These are phyloP conservation scores for Teunomyces stri DNA, from an alignment of 805 yeast species.

Conservation along the genomic window DNA sequence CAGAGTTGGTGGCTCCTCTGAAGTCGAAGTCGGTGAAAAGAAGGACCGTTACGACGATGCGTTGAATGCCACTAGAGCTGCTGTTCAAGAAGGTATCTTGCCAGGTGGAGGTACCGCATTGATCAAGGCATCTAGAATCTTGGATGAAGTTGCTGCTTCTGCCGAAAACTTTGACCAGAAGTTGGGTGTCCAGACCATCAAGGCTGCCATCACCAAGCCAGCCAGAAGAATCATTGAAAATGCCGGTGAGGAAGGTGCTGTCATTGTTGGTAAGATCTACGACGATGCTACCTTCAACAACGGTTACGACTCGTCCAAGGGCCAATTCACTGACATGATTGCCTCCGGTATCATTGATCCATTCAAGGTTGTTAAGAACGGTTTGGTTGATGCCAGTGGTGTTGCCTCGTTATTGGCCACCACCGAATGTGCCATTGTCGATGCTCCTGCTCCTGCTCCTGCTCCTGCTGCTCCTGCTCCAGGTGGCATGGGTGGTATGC, in stretches of 20 bases:
- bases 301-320: constrained; percentile 91
- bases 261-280: constrained; percentile 84
- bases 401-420: constrained; percentile 97
- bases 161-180: constrained; percentile 87
- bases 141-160: constrained; percentile 67
- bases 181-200: constrained; percentile 91
- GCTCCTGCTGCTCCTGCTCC: constrained; percentile 56
- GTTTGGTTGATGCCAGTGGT: constrained; percentile 94
- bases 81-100: constrained; percentile 96
- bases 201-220: constrained; percentile 90
- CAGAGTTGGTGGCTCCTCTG: constrained; percentile 95
- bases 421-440: constrained; percentile 97
- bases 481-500: constrained; percentile 69
- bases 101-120: constrained; percentile 99
- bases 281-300: constrained; percentile 71
- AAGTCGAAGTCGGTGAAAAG: constrained; percentile 98
- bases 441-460: constrained; percentile 78
- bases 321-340: constrained; percentile 93
- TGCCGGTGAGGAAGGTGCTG: constrained; percentile 98
- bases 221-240: constrained; percentile 94
- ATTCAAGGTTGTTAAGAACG: constrained; percentile 95
- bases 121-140: constrained; percentile 79
- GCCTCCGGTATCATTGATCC: constrained; percentile 98
- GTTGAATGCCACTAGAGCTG: constrained; percentile 97
- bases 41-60: constrained; percentile 99